Evolutionary conservation across 1,139 yeast genomes (phyloP), one percentile per base, ranked within the genome.

Genomic region (Debaryomycetaceae sp.): DNA sequence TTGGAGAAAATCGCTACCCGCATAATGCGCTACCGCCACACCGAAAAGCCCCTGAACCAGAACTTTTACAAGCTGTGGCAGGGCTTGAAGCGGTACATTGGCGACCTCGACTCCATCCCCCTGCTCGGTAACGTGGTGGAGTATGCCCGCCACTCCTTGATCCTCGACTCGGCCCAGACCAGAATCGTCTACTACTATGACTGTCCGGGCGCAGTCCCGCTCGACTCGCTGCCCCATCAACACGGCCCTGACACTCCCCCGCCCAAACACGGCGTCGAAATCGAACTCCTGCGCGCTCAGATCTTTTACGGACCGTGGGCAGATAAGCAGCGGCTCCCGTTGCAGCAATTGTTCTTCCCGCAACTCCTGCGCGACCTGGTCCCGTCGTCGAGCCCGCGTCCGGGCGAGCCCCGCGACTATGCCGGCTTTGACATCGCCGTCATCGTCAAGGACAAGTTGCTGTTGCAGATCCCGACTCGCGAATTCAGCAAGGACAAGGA

Each of bases 301-400:
- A 58, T 85, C 1, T 79, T 79, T 40, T 87, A 83, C 45, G 98
- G 98, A 0, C 94, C 98, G 0, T 87, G 97, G 96, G 81, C 96
- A 0, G 94, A 87, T 36, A 71, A 87, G 26, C 94, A 90, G 49
- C 51, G 95, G 15, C 64, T 65, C 2, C 71, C 77, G 1, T 45
- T 87, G 7, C 90, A 79, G 36, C 55, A 62, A 7, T 58, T 77
- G 56, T 58, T 90, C 24, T 73, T 78, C 36, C 98, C 98, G 0
- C 50, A 69, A 0, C 50, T 75, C 5, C 73, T 81, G 20, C 56
- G 77, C 28, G 53, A 76, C 1, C 41, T 45, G 5, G 76, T 80
- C 0, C 57, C 65, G 1, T 43, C 44, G 10, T 47, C 40, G 12
- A 55, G 70, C 5, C 32, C 35, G 2, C 29, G 26, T 6, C 61